Evolutionary conservation across 106 monocot species (phyloP).

Genomic region (Platanthera zijinensis): DNA sequence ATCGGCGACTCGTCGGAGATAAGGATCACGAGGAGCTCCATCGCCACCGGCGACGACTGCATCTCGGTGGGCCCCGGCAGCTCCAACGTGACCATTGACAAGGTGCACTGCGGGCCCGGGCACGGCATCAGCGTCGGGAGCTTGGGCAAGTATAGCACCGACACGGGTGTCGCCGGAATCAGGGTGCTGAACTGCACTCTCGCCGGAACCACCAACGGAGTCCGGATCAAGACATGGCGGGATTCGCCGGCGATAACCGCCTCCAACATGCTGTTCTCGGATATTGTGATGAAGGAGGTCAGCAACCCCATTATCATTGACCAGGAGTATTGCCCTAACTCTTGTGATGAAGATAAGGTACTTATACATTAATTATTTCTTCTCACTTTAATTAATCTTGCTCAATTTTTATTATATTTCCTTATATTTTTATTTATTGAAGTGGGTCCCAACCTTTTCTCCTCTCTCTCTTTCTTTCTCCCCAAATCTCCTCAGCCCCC

Average conservation of each 20-base stretch:
- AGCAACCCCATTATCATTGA: slow-evolving; percentile 15
- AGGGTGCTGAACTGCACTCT: slow-evolving; percentile 33
- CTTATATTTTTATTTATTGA: too few species aligned
- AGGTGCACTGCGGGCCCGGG: slow-evolving; percentile 6
- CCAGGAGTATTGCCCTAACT: slow-evolving; percentile 18
- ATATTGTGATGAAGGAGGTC: slow-evolving; percentile 13
- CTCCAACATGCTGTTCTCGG: slow-evolving; percentile 3
- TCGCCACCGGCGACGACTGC: slow-evolving; percentile 18
- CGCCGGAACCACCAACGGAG: slow-evolving; percentile 24
- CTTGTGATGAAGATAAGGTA: slow-evolving; percentile 2
- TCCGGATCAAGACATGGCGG: slow-evolving; percentile 57
- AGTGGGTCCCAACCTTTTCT: too few species aligned
- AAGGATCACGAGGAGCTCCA: background rate
- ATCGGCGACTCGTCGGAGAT: slow-evolving; percentile 2
- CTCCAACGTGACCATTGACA: background rate
- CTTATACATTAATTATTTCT: background rate
- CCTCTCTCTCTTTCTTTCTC: too few species aligned
- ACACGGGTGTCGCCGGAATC: slow-evolving; percentile 27
- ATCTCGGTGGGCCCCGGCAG: slow-evolving; percentile 17
- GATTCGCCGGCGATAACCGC: background rate
- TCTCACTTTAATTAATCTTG: background rate
- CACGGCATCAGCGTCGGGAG: slow-evolving; percentile 42
- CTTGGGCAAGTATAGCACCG: slow-evolving; percentile 18
- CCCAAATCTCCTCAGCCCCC: too few species aligned
- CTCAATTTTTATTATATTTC: background rate